These are phyloP conservation scores for Brettanomyces bruxellensis DNA, from an alignment of 805 yeast species.

Conservation along the genomic window DNA sequence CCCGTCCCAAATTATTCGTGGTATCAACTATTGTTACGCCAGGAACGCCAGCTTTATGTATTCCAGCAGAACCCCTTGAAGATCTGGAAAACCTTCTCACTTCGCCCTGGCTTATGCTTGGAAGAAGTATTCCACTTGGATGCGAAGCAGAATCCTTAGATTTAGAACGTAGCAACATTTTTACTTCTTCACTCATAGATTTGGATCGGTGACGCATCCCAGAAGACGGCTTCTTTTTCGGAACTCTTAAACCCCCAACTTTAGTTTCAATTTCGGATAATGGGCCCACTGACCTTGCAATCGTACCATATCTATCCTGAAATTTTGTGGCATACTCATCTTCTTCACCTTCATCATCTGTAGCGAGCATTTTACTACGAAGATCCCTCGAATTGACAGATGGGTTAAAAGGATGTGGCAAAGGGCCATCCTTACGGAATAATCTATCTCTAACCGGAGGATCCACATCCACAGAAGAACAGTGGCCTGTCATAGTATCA, in stretches of 20 bases:
- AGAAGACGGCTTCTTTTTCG: background rate
- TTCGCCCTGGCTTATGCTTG: constrained; percentile 5
- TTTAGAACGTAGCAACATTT: constrained; percentile 23
- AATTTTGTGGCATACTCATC: constrained; percentile 19
- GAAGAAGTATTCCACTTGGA: constrained; percentile 25
- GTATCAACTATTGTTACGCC: background rate
- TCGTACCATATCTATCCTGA: constrained; percentile 12
- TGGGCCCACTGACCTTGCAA: background rate
- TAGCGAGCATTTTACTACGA: constrained; percentile 20
- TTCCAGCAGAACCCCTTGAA: background rate
- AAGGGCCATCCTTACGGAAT: constrained; percentile 8
- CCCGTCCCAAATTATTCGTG: background rate
- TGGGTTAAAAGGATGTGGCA: constrained; percentile 6
- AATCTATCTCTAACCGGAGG: background rate
- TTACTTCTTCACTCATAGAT: constrained; percentile 36
- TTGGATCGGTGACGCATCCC: constrained; percentile 20
- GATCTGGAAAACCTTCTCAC: background rate
- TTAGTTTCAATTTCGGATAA: constrained; percentile 5
- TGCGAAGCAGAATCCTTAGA: constrained; percentile 20
- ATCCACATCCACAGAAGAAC: background rate
- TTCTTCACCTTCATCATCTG: constrained; percentile 22
- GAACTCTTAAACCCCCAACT: constrained; percentile 8
- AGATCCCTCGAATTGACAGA: constrained; percentile 22
- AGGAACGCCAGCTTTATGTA: background rate
- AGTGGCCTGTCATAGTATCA: background rate